These are phyloP conservation scores for Candida ponderosae DNA, from an alignment of 805 yeast genomes.

Conservation along the genomic window DNA sequence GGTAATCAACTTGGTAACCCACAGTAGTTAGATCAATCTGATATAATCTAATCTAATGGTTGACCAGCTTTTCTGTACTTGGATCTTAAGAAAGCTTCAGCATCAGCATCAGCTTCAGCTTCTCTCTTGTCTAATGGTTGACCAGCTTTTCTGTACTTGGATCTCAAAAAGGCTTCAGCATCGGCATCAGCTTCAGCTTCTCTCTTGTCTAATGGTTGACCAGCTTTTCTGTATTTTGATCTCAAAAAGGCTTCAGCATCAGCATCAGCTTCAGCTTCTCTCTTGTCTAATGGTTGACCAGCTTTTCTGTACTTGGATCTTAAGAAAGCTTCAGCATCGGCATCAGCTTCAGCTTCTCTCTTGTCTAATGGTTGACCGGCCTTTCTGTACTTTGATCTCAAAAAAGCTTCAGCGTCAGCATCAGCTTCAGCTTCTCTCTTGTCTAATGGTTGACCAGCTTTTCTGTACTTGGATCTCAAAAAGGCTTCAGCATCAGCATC, in stretches of 20 bases:
- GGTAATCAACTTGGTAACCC: too few relatives aligned
- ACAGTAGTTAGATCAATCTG: too few relatives aligned
- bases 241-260: neutral
- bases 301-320: neutral
- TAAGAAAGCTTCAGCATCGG: neutral
- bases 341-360: slow-evolving; percentile 1
- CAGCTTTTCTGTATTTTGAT: neutral
- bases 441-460: neutral
- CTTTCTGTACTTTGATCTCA: neutral
- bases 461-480: neutral
- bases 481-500: slow-evolving; percentile 1
- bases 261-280: slow-evolving; percentile 1
- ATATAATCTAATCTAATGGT: neutral
- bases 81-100: neutral
- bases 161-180: neutral
- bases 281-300: neutral
- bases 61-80: neutral
- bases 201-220: neutral
- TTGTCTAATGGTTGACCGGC: neutral
- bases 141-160: neutral
- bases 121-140: neutral
- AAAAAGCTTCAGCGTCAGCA: neutral
- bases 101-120: neutral
- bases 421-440: slow-evolving; percentile 1
- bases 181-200: neutral